Conservation (phyloP, 768 basidiomycete genomes). For the Paxillus ammoniavirescens region DNA sequence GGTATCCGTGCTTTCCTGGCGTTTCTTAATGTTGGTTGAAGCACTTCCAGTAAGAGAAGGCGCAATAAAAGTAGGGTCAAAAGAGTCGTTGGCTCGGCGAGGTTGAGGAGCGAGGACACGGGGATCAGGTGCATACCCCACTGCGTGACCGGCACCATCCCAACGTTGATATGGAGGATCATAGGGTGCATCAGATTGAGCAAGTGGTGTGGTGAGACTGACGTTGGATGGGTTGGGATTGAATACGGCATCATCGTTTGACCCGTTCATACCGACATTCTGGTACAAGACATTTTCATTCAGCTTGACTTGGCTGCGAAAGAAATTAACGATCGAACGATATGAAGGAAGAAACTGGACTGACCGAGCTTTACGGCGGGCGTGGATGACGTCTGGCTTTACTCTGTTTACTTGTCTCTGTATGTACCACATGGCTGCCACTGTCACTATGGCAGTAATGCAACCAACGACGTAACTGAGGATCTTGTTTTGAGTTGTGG, state of each 20-base stretch:
- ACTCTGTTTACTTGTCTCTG: constrained; percentile 64
- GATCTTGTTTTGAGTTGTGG: constrained; percentile 49
- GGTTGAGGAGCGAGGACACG: constrained; percentile 54
- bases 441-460: constrained; percentile 67
- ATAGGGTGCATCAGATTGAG: constrained; percentile 31
- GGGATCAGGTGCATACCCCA: constrained; percentile 46
- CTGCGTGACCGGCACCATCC: constrained; percentile 48
- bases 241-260: constrained; percentile 33
- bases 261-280: constrained; percentile 26
- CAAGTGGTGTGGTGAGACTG: constrained; percentile 34
- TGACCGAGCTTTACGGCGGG: constrained; percentile 68
- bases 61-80: constrained; percentile 12
- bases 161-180: constrained; percentile 45
- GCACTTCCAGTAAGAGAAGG: constrained; percentile 14
- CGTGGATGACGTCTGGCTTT: constrained; percentile 68
- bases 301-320: constrained; percentile 53
- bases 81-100: constrained; percentile 20
- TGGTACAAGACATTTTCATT: constrained; percentile 32
- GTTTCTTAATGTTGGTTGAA: constrained; percentile 2
- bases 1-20: constrained; percentile 30
- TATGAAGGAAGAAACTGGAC: constrained; percentile 4
- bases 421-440: constrained; percentile 84
- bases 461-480: constrained; percentile 69
- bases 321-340: constrained; percentile 1
- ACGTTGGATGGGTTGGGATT: constrained; percentile 40